Evolutionary conservation across 257 asterid genomes (phyloP).

Genomic region (Coffea eugenioides): DNA sequence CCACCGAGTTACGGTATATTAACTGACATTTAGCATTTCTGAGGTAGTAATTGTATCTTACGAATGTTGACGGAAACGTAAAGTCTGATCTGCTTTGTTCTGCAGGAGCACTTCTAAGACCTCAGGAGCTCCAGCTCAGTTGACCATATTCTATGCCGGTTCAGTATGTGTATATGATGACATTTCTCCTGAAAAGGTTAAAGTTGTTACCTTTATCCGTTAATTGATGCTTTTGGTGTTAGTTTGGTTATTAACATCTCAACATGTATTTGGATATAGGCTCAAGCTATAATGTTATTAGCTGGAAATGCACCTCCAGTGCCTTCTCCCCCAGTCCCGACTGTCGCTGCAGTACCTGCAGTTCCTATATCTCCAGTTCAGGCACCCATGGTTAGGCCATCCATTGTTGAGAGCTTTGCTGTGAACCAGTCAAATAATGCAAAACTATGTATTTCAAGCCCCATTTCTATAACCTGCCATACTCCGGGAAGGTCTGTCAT

Average conservation of each 20-base stretch:
- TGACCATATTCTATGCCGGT: slow-evolving; percentile 86
- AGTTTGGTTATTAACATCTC: neutral
- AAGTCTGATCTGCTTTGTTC: neutral
- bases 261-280: slow-evolving; percentile 39
- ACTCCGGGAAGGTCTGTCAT: slow-evolving; percentile 24
- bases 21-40: slow-evolving; percentile 1
- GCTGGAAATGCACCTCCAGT: slow-evolving; percentile 72
- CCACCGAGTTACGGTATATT: slow-evolving; percentile 65
- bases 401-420: slow-evolving; percentile 37
- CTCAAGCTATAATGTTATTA: slow-evolving; percentile 89
- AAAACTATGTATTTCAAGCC: slow-evolving; percentile 37
- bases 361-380: slow-evolving; percentile 44
- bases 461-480: slow-evolving; percentile 33
- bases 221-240: neutral
- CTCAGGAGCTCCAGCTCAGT: slow-evolving; percentile 60
- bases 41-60: neutral
- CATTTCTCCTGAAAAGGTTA: slow-evolving; percentile 77
- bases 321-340: slow-evolving; percentile 17
- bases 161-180: slow-evolving; percentile 77
- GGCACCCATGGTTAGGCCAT: slow-evolving; percentile 38
- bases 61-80: neutral
- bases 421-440: slow-evolving; percentile 36
- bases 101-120: slow-evolving; percentile 48
- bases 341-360: slow-evolving; percentile 12
- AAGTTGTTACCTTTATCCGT: neutral